Evolutionary conservation across 805 yeast species (phyloP).

Genomic region (Candida khao-thaluensis): DNA sequence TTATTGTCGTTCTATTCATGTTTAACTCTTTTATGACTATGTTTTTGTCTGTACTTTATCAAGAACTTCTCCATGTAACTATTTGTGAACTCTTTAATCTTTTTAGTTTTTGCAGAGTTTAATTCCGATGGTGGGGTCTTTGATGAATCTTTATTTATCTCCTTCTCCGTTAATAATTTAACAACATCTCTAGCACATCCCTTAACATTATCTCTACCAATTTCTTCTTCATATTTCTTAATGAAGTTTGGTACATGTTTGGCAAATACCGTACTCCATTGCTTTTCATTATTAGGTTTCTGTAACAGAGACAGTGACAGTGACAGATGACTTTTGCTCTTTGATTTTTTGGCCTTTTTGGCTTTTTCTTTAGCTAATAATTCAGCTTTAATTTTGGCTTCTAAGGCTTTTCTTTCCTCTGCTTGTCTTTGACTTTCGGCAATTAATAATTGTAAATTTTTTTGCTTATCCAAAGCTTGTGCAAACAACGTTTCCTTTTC

Average conservation of each 20-base stretch:
- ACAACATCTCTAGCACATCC: slow-evolving; percentile 79
- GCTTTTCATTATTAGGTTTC: slow-evolving; percentile 19
- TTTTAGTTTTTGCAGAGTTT: slow-evolving; percentile 61
- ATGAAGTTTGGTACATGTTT: slow-evolving; percentile 75
- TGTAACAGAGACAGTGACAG: no score
- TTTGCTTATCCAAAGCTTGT: slow-evolving; percentile 35
- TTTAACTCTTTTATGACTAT: slow-evolving; percentile 12
- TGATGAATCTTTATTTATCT: slow-evolving; percentile 47
- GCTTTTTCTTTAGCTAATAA: slow-evolving; percentile 21
- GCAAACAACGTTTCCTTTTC: slow-evolving; percentile 33
- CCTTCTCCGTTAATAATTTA: slow-evolving; percentile 65
- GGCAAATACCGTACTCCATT: slow-evolving; percentile 60
- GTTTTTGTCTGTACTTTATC: slow-evolving; percentile 45
- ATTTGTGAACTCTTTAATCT: slow-evolving; percentile 63
- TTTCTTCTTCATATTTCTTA: slow-evolving; percentile 58
- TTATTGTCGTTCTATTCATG: no score
- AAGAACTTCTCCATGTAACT: slow-evolving; percentile 67
- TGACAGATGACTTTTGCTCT: slow-evolving; percentile 10
- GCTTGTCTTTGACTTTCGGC: slow-evolving; percentile 30
- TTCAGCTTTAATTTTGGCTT: slow-evolving; percentile 22
- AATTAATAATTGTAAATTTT: slow-evolving; percentile 35
- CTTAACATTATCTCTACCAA: slow-evolving; percentile 74
- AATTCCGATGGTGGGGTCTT: slow-evolving; percentile 53
- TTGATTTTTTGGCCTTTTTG: slow-evolving; percentile 14
- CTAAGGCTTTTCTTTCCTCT: slow-evolving; percentile 29